Evolutionary conservation across 495 filamentous ascomycete species (phyloP).

Genomic region (Letharia columbiana): DNA sequence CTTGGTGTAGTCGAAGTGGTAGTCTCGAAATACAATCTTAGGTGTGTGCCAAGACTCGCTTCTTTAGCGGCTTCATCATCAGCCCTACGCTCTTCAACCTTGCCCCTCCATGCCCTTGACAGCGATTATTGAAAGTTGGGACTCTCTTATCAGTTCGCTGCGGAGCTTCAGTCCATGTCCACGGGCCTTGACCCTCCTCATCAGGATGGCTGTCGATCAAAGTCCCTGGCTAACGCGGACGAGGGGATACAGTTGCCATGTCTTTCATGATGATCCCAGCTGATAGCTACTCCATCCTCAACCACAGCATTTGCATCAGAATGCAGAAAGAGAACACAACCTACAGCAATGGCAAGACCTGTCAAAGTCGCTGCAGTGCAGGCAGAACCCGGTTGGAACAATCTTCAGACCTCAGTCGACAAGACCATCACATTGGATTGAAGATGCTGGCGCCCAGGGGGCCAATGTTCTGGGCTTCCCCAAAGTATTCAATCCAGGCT

Average conservation of each 20-base stretch:
- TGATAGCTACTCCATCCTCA: background rate
- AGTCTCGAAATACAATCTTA: background rate
- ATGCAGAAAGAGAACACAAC: background rate
- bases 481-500: conserved; percentile 35
- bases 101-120: too few relatives aligned
- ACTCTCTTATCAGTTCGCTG: background rate
- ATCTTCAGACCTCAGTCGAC: conserved; percentile 29
- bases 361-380: conserved; percentile 21
- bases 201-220: background rate
- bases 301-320: background rate
- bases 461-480: conserved; percentile 32
- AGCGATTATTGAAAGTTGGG: too few relatives aligned
- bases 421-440: conserved; percentile 29
- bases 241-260: background rate
- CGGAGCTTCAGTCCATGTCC: background rate
- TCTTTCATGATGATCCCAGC: background rate
- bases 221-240: background rate
- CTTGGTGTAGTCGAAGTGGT: conserved; percentile 2
- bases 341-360: background rate
- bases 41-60: conserved; percentile 19
- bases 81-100: background rate
- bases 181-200: background rate
- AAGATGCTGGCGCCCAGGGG: conserved; percentile 27
- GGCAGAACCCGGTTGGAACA: conserved; percentile 29
- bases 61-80: background rate